These are phyloP conservation scores for Aspergillus haitiensis DNA, from an alignment of 495 filamentous ascomycete species.

Conservation along the genomic window DNA sequence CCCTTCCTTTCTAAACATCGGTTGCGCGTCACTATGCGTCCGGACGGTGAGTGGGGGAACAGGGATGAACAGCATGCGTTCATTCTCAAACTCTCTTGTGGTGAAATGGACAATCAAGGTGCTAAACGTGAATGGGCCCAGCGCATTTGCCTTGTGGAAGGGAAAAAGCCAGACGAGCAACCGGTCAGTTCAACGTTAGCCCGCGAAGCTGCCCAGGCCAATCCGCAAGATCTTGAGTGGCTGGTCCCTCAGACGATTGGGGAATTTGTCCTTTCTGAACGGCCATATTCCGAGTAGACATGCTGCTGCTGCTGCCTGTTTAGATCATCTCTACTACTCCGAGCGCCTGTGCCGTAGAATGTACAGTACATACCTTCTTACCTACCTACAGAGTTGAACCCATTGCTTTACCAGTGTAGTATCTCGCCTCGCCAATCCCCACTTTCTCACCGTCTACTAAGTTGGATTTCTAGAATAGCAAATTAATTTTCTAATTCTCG, in stretches of 20 bases:
- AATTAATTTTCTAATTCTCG: too few relatives aligned
- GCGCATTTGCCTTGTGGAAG: slow-evolving; percentile 69
- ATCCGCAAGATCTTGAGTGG: slow-evolving; percentile 55
- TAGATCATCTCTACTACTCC: background rate
- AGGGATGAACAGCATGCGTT: slow-evolving; percentile 60
- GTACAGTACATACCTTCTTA: background rate
- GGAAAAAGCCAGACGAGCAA: slow-evolving; percentile 51
- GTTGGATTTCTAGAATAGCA: too few relatives aligned
- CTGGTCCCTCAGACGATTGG: slow-evolving; percentile 65
- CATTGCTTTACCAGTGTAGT: too few relatives aligned
- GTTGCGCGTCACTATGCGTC: slow-evolving; percentile 70
- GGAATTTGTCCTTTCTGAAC: slow-evolving; percentile 53
- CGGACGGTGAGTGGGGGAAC: slow-evolving; percentile 65
- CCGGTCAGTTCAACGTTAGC: slow-evolving; percentile 79
- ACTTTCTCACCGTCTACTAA: too few relatives aligned
- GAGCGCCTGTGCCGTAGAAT: background rate
- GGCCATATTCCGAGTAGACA: slow-evolving; percentile 33
- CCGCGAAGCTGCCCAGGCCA: slow-evolving; percentile 58
- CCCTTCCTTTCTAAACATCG: slow-evolving; percentile 69
- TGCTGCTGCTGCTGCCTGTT: background rate
- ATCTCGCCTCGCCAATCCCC: too few relatives aligned
- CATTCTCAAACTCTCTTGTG: slow-evolving; percentile 51
- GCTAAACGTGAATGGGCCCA: slow-evolving; percentile 65
- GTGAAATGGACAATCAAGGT: slow-evolving; percentile 55
- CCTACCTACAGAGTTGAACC: too few relatives aligned